These are phyloP conservation scores for Gossypium australe DNA, from an alignment of 345 rosid species.

Conservation along the genomic window DNA sequence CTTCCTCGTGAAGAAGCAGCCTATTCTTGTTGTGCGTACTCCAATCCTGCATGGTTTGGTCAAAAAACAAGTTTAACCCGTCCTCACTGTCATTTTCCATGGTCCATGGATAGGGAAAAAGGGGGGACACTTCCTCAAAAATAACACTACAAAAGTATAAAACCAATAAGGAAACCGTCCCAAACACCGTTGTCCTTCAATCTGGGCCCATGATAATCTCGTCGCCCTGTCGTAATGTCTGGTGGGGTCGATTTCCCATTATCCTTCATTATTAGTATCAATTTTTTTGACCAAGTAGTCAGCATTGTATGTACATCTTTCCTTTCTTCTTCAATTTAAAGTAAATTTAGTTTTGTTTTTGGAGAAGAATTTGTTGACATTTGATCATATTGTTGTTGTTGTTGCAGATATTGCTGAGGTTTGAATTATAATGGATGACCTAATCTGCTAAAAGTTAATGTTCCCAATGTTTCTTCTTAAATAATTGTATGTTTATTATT, in stretches of 20 bases:
- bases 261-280: background rate
- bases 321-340: background rate
- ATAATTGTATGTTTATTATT: background rate
- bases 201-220: slow-evolving; percentile 15
- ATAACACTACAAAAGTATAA: slow-evolving; percentile 13
- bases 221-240: slow-evolving; percentile 2
- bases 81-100: slow-evolving; percentile 17
- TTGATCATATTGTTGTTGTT: background rate
- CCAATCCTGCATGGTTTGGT: slow-evolving; percentile 13
- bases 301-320: background rate
- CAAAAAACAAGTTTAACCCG: slow-evolving; percentile 16
- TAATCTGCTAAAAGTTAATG: slow-evolving; percentile 9
- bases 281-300: background rate
- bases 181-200: background rate
- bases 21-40: slow-evolving; percentile 19
- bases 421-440: slow-evolving; percentile 4
- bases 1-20: background rate
- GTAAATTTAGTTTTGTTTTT: background rate
- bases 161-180: slow-evolving; percentile 22
- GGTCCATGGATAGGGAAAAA: background rate
- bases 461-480: slow-evolving; percentile 1
- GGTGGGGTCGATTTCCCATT: slow-evolving; percentile 8
- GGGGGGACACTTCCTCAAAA: slow-evolving; percentile 10
- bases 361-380: background rate
- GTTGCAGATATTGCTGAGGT: slow-evolving; percentile 21